Evolutionary conservation across 1,139 yeast genomes (phyloP).

Genomic region (Candida sanyaensis): DNA sequence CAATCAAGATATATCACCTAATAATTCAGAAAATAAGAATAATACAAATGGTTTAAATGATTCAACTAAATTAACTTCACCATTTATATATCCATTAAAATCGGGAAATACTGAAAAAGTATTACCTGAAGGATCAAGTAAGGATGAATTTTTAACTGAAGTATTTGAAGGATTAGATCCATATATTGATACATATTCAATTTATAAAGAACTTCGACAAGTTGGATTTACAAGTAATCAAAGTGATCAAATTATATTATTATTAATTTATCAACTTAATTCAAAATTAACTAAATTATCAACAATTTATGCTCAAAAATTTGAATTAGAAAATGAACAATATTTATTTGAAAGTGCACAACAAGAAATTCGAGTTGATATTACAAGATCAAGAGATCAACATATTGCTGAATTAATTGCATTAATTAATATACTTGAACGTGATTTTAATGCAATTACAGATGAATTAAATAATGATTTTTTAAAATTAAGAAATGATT

Average conservation of each 20-base stretch:
- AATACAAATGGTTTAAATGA: neutral
- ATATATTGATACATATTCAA: conserved; percentile 52
- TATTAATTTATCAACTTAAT: conserved; percentile 52
- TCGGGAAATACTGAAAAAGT: conserved; percentile 5
- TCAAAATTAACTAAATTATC: conserved; percentile 58
- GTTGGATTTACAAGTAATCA: conserved; percentile 58
- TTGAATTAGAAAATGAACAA: conserved; percentile 81
- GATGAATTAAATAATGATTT: conserved; percentile 79
- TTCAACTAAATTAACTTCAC: neutral
- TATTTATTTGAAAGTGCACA: conserved; percentile 93
- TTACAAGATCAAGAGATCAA: conserved; percentile 69
- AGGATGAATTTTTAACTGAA: conserved; percentile 28
- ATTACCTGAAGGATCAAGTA: conserved; percentile 9
- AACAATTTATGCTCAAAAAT: conserved; percentile 59
- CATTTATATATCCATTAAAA: conserved; percentile 3
- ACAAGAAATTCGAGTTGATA: conserved; percentile 80
- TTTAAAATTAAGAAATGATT: conserved; percentile 67
- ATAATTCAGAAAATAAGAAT: neutral
- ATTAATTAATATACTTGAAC: conserved; percentile 66
- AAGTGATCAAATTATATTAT: conserved; percentile 51
- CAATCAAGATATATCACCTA: neutral
- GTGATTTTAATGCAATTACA: conserved; percentile 68
- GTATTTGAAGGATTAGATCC: conserved; percentile 48
- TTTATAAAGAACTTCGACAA: conserved; percentile 38
- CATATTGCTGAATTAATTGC: conserved; percentile 71